These are phyloP conservation scores for Aspergillus sp. DNA, from an alignment of 2,329 filamentous ascomycete species.

Conservation along the genomic window DNA sequence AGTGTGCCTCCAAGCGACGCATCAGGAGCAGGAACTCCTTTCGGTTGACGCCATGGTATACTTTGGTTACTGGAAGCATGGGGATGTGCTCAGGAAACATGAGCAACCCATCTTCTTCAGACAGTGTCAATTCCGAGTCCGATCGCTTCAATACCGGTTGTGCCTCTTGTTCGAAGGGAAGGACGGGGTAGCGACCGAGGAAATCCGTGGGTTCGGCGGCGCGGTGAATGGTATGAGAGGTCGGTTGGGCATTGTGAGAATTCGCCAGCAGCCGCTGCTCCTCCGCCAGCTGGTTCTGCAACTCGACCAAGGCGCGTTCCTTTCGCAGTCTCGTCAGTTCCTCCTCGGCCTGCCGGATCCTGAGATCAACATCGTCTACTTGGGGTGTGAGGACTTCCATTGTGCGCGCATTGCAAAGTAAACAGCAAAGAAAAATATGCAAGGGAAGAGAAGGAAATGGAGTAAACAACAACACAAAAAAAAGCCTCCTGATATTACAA, in stretches of 20 bases:
- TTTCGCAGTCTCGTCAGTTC: slow-evolving; percentile 3
- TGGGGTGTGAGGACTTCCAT: neutral
- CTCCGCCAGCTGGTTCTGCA: slow-evolving; percentile 2
- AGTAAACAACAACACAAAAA: neutral
- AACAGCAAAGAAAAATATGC: neutral
- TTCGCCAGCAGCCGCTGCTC: slow-evolving; percentile 1
- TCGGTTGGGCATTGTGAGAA: neutral
- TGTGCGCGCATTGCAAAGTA: neutral
- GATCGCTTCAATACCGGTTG: neutral
- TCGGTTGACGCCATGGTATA: neutral
- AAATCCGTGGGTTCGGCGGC: neutral
- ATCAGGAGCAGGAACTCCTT: slow-evolving; percentile 3
- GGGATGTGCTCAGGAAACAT: neutral
- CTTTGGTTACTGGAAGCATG: neutral
- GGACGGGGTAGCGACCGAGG: neutral
- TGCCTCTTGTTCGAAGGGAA: neutral
- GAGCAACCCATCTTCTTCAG: neutral
- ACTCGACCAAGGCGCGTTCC: slow-evolving; percentile 5
- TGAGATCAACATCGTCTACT: neutral
- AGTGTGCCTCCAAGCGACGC: neutral
- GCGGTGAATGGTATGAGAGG: neutral
- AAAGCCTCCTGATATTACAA: no score
- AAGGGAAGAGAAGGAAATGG: neutral
- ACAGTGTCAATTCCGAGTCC: neutral
- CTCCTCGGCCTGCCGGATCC: slow-evolving; percentile 3